Evolutionary conservation across 2,329 filamentous ascomycete genomes (phyloP).

Genomic region (Thelonectria blattea): DNA sequence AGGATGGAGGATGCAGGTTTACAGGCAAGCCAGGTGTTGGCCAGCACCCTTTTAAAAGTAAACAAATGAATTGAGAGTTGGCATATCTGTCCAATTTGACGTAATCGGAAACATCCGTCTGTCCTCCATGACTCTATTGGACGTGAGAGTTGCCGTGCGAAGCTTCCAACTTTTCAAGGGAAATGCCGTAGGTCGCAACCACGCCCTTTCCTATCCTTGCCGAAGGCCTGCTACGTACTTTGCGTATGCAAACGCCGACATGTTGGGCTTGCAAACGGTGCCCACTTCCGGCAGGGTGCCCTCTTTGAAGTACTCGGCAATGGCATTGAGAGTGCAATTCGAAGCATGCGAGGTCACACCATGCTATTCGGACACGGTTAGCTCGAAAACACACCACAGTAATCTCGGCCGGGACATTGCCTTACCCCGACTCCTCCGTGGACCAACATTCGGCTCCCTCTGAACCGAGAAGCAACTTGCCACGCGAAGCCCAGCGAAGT

Average conservation of each 20-base stretch:
- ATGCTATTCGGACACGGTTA: conserved; percentile 1
- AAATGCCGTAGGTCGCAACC: too few species aligned
- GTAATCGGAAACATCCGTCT: too few species aligned
- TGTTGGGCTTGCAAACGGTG: conserved; percentile 9
- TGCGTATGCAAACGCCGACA: conserved; percentile 3
- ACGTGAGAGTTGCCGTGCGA: too few species aligned
- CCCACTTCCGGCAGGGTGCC: conserved; percentile 8
- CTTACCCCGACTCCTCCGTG: conserved; percentile 34
- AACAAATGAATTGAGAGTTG: too few species aligned
- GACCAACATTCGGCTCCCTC: conserved; percentile 25
- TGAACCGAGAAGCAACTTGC: conserved; percentile 26
- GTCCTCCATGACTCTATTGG: too few species aligned
- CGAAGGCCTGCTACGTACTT: not conserved
- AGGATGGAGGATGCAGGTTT: too few species aligned
- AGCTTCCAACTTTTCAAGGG: too few species aligned
- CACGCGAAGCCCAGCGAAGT: conserved; percentile 26
- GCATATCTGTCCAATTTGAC: too few species aligned
- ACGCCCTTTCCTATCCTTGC: too few species aligned
- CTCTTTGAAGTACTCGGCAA: conserved; percentile 5
- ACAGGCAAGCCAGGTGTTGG: too few species aligned
- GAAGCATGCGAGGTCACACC: not conserved
- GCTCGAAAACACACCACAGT: not conserved
- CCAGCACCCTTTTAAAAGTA: too few species aligned
- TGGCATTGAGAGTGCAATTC: not conserved
- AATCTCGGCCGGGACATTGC: not conserved